Evolutionary conservation across 78 protist genomes (phyloP).

Genomic region (Bigelowiella natans): DNA sequence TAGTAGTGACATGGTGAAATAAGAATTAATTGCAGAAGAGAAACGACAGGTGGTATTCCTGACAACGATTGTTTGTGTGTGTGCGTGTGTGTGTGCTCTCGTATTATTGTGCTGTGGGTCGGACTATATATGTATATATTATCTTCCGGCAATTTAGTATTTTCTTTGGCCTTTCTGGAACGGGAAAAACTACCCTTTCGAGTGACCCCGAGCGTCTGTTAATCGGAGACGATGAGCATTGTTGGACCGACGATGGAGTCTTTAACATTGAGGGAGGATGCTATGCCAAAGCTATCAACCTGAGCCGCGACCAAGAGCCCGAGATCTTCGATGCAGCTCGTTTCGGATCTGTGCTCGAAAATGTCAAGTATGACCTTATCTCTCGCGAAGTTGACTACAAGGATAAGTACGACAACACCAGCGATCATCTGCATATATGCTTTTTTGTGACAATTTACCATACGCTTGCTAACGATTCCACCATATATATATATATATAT

Average conservation of each 20-base stretch:
- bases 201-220: slow-evolving; percentile 77
- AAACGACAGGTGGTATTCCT: no score
- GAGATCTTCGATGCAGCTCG: slow-evolving; percentile 80
- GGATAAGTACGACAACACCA: neutral
- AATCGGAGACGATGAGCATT: slow-evolving; percentile 96
- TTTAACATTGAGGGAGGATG: slow-evolving; percentile 84
- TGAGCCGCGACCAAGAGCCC: slow-evolving; percentile 76
- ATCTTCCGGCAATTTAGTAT: no score
- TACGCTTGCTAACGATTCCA: no score
- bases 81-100: neutral
- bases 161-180: slow-evolving; percentile 89
- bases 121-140: neutral
- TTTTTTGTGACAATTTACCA: no score
- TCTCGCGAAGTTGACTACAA: slow-evolving; percentile 17
- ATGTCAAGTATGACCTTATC: slow-evolving; percentile 59
- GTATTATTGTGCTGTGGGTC: no score
- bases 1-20: no score
- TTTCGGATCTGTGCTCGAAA: slow-evolving; percentile 74
- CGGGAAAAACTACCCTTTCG: slow-evolving; percentile 94
- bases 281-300: slow-evolving; percentile 86
- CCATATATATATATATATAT: neutral
- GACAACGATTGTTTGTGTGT: neutral
- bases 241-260: slow-evolving; percentile 77
- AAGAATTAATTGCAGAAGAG: no score
- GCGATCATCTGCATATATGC: neutral